Evolutionary conservation across 2,329 filamentous ascomycete genomes (phyloP).

Genomic region (Camptophora hylomeconis): DNA sequence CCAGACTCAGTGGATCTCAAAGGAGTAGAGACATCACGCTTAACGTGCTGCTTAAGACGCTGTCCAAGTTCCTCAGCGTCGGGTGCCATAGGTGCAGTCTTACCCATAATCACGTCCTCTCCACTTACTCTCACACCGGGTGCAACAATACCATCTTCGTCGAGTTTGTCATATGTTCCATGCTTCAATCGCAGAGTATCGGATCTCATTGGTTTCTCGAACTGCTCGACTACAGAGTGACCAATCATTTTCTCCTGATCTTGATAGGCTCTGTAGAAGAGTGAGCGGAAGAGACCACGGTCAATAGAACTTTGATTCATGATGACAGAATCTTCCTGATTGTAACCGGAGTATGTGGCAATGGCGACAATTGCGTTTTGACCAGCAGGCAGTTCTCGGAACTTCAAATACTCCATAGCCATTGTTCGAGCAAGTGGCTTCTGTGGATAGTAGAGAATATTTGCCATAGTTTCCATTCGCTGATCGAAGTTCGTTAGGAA

Average conservation of each 20-base stretch:
- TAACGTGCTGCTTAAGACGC: constrained; percentile 76
- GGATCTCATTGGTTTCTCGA: constrained; percentile 83
- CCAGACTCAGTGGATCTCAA: constrained; percentile 91
- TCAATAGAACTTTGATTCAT: constrained; percentile 99
- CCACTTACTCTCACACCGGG: constrained; percentile 91
- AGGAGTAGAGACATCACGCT: constrained; percentile 90
- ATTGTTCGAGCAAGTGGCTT: constrained; percentile 92
- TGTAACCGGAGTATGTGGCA: constrained; percentile 94
- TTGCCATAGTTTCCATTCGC: constrained; percentile 99
- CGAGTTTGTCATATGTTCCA: constrained; percentile 92
- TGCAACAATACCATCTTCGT: constrained; percentile 88
- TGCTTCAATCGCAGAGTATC: constrained; percentile 80
- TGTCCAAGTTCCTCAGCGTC: constrained; percentile 91
- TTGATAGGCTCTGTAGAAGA: constrained; percentile 96
- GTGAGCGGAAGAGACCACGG: constrained; percentile 86
- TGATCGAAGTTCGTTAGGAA: constrained; percentile 94
- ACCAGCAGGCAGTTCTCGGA: constrained; percentile 89
- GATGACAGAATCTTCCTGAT: constrained; percentile 99
- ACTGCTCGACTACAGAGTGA: constrained; percentile 81
- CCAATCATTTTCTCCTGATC: constrained; percentile 95
- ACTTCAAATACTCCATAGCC: constrained; percentile 98
- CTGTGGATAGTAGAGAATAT: constrained; percentile 97
- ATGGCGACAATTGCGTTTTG: constrained; percentile 99
- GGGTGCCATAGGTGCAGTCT: constrained; percentile 86
- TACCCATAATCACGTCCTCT: constrained; percentile 98